These are phyloP conservation scores for Coemansia sp. DNA, from an alignment of 192 early-diverging fungal species.

Conservation along the genomic window DNA sequence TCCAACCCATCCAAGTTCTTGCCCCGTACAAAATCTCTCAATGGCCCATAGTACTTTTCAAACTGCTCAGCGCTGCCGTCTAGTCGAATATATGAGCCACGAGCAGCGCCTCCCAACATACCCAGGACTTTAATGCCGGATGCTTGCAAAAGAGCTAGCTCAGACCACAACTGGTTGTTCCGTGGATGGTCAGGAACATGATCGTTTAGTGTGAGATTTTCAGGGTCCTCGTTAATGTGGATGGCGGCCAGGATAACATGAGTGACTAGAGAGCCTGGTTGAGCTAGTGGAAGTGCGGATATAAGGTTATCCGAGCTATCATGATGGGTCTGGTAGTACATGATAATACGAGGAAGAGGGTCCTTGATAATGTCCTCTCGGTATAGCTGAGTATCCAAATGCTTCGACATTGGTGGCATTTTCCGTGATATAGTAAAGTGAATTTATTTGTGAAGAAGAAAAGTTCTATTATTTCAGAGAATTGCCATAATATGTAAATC, in stretches of 20 bases:
- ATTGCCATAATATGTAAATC: no score
- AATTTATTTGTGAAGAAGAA: no score
- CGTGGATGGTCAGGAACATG: not conserved
- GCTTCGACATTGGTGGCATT: no score
- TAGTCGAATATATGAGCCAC: constrained; percentile 8
- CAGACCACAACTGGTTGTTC: constrained; percentile 5
- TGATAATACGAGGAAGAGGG: constrained; percentile 9
- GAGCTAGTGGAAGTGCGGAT: constrained; percentile 14
- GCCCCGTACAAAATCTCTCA: constrained; percentile 11
- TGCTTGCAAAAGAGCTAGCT: constrained; percentile 7
- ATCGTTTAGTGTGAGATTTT: constrained; percentile 9
- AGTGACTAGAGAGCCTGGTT: constrained; percentile 11
- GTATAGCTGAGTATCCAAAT: no score
- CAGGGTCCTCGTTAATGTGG: constrained; percentile 15
- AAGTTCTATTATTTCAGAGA: no score
- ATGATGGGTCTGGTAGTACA: constrained; percentile 15
- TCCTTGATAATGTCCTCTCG: not conserved
- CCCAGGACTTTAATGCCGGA: constrained; percentile 14
- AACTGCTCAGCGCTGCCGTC: constrained; percentile 13
- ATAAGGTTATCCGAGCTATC: constrained; percentile 6
- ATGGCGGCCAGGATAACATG: constrained; percentile 16
- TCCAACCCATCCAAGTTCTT: constrained; percentile 10
- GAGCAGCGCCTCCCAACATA: constrained; percentile 13
- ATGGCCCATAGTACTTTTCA: constrained; percentile 9
- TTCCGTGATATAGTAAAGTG: no score